Conservation (phyloP, 1,284 basidiomycete species). For the Sphaerobolus stellatus region DNA sequence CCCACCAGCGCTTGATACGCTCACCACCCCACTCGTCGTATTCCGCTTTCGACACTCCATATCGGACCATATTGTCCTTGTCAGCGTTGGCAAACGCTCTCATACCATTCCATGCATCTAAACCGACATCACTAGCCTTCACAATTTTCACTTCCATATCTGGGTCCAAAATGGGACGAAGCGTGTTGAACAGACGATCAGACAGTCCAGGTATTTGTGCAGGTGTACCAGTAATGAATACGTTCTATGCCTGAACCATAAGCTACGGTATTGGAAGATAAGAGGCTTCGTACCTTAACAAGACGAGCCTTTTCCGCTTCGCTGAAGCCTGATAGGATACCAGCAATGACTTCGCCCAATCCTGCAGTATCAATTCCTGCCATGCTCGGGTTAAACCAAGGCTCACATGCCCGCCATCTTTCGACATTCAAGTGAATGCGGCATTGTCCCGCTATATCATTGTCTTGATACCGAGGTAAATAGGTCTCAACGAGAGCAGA, state of each 20-base stretch:
- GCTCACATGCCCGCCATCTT: slow-evolving; percentile 89
- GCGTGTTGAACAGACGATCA: slow-evolving; percentile 63
- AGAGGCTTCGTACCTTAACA: slow-evolving; percentile 43
- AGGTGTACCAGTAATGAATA: slow-evolving; percentile 89
- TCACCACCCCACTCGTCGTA: slow-evolving; percentile 94
- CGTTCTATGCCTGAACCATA: slow-evolving; percentile 52
- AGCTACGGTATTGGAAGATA: neutral
- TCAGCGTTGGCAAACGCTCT: slow-evolving; percentile 71
- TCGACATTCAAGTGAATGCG: slow-evolving; percentile 94
- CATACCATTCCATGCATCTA: slow-evolving; percentile 95
- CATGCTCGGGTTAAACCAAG: slow-evolving; percentile 91
- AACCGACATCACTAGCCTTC: slow-evolving; percentile 61
- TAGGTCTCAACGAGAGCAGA: slow-evolving; percentile 87
- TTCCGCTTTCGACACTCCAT: slow-evolving; percentile 68
- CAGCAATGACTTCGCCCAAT: slow-evolving; percentile 86
- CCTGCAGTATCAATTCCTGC: slow-evolving; percentile 96
- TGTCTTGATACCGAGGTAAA: slow-evolving; percentile 67
- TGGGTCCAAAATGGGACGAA: slow-evolving; percentile 82
- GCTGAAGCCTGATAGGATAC: slow-evolving; percentile 71
- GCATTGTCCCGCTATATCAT: slow-evolving; percentile 61
- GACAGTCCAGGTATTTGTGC: slow-evolving; percentile 74
- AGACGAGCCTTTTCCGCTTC: slow-evolving; percentile 55
- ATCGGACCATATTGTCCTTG: slow-evolving; percentile 49
- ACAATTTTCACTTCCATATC: slow-evolving; percentile 66
- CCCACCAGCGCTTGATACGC: slow-evolving; percentile 77